Base-by-base conservation (phyloP, 495 filamentous ascomycete species). In the Xylaria palmicola region DNA sequence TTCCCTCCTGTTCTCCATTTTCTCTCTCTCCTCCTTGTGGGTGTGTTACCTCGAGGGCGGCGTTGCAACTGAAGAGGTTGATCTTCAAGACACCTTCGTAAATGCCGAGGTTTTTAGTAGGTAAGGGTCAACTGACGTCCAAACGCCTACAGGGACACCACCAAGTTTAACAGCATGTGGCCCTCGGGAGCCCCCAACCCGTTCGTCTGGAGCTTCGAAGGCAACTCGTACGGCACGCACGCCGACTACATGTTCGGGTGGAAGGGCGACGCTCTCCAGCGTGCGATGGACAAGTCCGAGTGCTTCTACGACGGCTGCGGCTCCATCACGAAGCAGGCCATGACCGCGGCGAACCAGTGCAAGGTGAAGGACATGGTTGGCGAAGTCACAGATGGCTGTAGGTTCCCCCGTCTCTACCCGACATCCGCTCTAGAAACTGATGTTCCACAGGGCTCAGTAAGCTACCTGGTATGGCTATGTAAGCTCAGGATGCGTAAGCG, bases 241-340 rank as follows among this genome's bases (percentile, higher is more conserved):
- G 77, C 77, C 53, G 74, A 78, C 56, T 81, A 79, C 68, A 67
- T 79, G 26, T 79, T 79, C 65, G 75, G 79, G 26, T 79, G 76
- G 76, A 77, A 77, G 68, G 75, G 72, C 32, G 76, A 79, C 60
- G 59, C 73, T 9, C 68, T 80, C 26, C 76, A 80, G 63, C 62
- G 65, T 17, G 76, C 77, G 47, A 79, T 80, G 77, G 75, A 79
- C 60, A 56, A 44, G 53, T 71, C 67, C 2, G 44, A 60, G 19
- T 79, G 76, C 71, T 75, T 79, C 63, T 81, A 77, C 59, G 71
- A 78, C 12, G 75, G 70, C 17, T 80, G 77, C 58, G 68, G 53
- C 9, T 56, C 53, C 3, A 56, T 56, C 22, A 22, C 29, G 12
- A 56, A 56, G 39, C 53, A 56, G 53, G 32, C 1, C 7, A 56